Percentiles rank a stretch among this genome's conserved stretches.
Conservation (phyloP, 345 rosid genomes). For the Capsella bursapastoris region DNA sequence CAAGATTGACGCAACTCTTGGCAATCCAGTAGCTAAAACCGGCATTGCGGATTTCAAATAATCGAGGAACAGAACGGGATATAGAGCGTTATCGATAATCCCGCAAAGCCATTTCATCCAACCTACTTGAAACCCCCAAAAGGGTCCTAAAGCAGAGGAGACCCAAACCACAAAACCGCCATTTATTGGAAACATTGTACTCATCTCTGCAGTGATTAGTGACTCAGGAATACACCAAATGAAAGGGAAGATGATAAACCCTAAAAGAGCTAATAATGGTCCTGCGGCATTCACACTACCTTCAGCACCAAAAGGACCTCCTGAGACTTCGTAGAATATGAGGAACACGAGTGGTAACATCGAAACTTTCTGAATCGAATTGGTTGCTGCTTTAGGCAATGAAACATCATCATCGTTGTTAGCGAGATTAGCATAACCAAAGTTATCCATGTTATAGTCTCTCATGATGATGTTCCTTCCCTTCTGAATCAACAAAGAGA, state of each 20-base stretch:
- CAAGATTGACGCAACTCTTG: conserved; percentile 53
- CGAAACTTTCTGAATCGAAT: conserved; percentile 54
- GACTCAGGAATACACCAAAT: conserved; percentile 84
- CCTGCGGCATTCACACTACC: conserved; percentile 77
- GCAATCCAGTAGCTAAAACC: conserved; percentile 56
- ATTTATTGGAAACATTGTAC: conserved; percentile 77
- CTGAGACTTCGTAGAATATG: conserved; percentile 53
- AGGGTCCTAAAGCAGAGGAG: conserved; percentile 69
- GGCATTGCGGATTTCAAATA: conserved; percentile 66
- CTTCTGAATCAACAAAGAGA: conserved; percentile 39
- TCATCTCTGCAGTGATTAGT: conserved; percentile 81
- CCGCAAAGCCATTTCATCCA: conserved; percentile 91
- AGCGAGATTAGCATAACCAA: background rate
- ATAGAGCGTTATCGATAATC: conserved; percentile 71
- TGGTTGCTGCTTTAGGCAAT: conserved; percentile 40
- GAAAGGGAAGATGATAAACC: conserved; percentile 70
- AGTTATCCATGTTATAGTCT: conserved; percentile 40
- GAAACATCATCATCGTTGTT: conserved; percentile 36
- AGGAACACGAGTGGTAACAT: conserved; percentile 72
- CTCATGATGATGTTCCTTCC: conserved; percentile 42
- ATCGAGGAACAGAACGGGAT: conserved; percentile 74
- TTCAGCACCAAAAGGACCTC: conserved; percentile 77
- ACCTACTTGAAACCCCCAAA: conserved; percentile 82
- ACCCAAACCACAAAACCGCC: conserved; percentile 88
- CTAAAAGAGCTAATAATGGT: conserved; percentile 65